Base-by-base conservation (phyloP, 179 eudicot species). In the Corrigiola litoralis region DNA sequence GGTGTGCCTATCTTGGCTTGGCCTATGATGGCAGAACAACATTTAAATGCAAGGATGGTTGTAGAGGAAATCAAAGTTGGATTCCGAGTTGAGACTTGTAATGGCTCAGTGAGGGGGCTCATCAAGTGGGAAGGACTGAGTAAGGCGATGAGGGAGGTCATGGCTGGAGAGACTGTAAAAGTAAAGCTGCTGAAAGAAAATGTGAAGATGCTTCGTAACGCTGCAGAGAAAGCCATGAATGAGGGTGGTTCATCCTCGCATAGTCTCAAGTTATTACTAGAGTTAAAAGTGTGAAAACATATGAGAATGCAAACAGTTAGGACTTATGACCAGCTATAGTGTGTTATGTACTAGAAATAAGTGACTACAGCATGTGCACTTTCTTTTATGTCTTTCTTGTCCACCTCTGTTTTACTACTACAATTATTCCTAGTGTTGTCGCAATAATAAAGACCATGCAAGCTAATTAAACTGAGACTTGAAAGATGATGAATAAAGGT, bases 21-120 rank as follows among this genome's bases (percentile, higher is more conserved):
- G 85, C 88, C 88, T 4, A 74, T 81, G 79, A 69, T 76, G 81
- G 91, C 91, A 6, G 91, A 85, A 53, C 87, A 85, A 25, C 82
- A 36, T 16, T 53, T 85, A 56, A 86, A 84, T 54, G 88, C 82
- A 5, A 84, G 70, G 62, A 62, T 84, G 77, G 78, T 83, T 67
- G 80, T 47, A 44, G 92, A 86, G 62, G 88, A 84, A 69, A 51
- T 84, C 5, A 78, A 69, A 46, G 69, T 84, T 4, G 92, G 86
- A 4, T 14, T 81, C 27, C 69, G 83, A 53, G 74, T 86, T 2
- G 75, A 69, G 32, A 84, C 86, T 0, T 47, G 63, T 27, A 61
- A 86, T 63, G 82, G 84, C 21, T 59, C 73, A 0, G 70, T 63
- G 33, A 72, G 65, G 12, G 86, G 85, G 32, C 78, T 84, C 50